A percentile compares a stretch with the other conserved stretches of the same genome.
Conservation (phyloP, 2,329 filamentous ascomycete genomes). For the Trichoderma sp. region DNA sequence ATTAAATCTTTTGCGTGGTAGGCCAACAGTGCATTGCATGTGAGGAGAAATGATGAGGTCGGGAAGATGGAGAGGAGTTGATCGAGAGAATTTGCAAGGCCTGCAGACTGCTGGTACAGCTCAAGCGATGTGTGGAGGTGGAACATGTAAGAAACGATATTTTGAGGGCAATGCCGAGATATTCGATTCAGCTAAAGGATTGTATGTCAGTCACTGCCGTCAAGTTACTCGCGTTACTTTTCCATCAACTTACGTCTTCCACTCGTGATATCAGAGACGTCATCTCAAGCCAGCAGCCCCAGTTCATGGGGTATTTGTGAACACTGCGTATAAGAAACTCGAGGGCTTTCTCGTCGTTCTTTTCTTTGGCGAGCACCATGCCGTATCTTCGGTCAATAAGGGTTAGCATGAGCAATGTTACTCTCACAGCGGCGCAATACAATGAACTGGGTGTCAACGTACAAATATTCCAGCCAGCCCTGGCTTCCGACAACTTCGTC, state of each 20-base stretch:
- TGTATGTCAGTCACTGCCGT: constrained; percentile 25
- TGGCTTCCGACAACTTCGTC: constrained; percentile 66
- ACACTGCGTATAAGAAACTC: constrained; percentile 87
- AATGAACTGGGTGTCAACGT: constrained; percentile 30
- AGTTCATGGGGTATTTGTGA: constrained; percentile 90
- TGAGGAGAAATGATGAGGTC: constrained; percentile 83
- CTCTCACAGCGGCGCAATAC: not conserved
- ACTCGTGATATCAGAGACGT: constrained; percentile 74
- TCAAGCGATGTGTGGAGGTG: constrained; percentile 89
- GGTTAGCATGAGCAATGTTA: not conserved
- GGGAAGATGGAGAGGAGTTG: constrained; percentile 86
- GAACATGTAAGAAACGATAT: constrained; percentile 93
- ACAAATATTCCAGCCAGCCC: constrained; percentile 90
- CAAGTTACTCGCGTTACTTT: constrained; percentile 25
- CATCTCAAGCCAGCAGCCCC: constrained; percentile 95
- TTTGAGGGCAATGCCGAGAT: constrained; percentile 74
- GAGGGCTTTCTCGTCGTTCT: constrained; percentile 83
- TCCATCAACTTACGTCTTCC: constrained; percentile 68
- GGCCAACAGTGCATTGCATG: constrained; percentile 81
- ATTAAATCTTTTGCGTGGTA: constrained; percentile 88
- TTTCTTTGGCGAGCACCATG: constrained; percentile 84
- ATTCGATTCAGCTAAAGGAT: constrained; percentile 66
- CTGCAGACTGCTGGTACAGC: constrained; percentile 80
- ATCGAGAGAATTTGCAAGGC: constrained; percentile 72
- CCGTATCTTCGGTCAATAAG: constrained; percentile 62